These are phyloP conservation scores for Lachancea cidri DNA, from an alignment of 805 yeast genomes.

Conservation along the genomic window DNA sequence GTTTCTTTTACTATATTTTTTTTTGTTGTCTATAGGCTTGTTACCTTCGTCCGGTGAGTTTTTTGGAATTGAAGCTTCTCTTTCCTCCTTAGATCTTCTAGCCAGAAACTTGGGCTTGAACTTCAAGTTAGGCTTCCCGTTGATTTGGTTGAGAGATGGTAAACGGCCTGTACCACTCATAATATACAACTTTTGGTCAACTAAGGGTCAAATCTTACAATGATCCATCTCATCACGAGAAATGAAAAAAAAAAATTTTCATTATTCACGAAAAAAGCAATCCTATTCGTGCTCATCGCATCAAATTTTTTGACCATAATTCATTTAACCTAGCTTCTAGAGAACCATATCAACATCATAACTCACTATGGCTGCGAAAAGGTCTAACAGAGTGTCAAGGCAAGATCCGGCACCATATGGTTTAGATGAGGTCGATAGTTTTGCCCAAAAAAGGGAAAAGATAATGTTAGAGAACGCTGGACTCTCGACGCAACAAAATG, in stretches of 20 bases:
- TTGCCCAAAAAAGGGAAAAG: conserved; percentile 55
- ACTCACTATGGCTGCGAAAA: no score
- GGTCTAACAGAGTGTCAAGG: no score
- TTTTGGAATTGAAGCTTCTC: conserved; percentile 72
- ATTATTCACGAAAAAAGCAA: neutral
- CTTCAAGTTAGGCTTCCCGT: conserved; percentile 50
- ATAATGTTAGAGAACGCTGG: conserved; percentile 55
- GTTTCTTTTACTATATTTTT: conserved; percentile 16
- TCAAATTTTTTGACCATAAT: neutral
- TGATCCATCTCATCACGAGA: conserved; percentile 1
- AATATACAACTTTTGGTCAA: neutral
- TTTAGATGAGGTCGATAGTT: conserved; percentile 63
- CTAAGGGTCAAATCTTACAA: neutral
- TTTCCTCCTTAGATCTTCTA: conserved; percentile 74
- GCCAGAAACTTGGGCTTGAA: conserved; percentile 88
- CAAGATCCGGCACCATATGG: conserved; percentile 46
- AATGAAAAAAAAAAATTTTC: neutral
- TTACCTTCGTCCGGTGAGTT: conserved; percentile 29
- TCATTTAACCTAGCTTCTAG: no score
- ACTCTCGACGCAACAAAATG: conserved; percentile 35
- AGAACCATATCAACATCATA: no score
- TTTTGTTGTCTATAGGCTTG: conserved; percentile 11
- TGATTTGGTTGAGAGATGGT: conserved; percentile 27
- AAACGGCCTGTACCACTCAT: conserved; percentile 28
- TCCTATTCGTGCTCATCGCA: neutral